Evolutionary conservation across 768 basidiomycete genomes (phyloP).

Genomic region (Rhodotorula graminis): DNA sequence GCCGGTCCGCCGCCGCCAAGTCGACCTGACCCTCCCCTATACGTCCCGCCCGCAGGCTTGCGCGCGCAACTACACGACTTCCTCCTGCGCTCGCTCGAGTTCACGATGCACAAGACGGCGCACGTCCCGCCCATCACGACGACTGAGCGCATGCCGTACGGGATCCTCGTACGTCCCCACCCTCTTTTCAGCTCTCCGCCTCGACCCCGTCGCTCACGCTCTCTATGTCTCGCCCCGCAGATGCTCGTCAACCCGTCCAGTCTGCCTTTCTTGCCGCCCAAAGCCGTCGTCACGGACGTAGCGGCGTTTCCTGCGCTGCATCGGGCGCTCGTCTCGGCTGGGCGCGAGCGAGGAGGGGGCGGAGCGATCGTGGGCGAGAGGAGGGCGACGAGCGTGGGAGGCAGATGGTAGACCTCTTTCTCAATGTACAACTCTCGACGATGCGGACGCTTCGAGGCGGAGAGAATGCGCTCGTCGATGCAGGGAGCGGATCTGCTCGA

Average conservation of each 20-base stretch:
- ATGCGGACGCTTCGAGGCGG: no score
- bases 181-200: background rate
- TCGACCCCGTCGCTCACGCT: background rate
- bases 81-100: slow-evolving; percentile 21
- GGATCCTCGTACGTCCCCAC: slow-evolving; percentile 12
- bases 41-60: slow-evolving; percentile 3
- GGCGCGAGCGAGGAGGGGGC: background rate
- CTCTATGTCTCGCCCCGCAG: background rate
- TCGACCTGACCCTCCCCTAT: background rate
- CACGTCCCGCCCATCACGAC: slow-evolving; percentile 33
- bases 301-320: slow-evolving; percentile 20
- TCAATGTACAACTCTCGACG: no score
- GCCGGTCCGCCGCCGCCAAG: no score
- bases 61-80: slow-evolving; percentile 36
- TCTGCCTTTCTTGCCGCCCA: slow-evolving; percentile 9
- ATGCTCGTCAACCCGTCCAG: slow-evolving; percentile 22
- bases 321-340: background rate
- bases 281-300: slow-evolving; percentile 1
- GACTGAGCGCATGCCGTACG: slow-evolving; percentile 22
- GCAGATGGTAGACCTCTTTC: background rate
- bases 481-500: no score
- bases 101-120: slow-evolving; percentile 3
- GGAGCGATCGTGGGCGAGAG: background rate
- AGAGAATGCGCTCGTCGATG: background rate
- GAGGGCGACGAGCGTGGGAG: background rate